phyloP scores from a whole-genome alignment of 495 filamentous ascomycete species.

The Massariosphaeria phaeospora region DNA sequence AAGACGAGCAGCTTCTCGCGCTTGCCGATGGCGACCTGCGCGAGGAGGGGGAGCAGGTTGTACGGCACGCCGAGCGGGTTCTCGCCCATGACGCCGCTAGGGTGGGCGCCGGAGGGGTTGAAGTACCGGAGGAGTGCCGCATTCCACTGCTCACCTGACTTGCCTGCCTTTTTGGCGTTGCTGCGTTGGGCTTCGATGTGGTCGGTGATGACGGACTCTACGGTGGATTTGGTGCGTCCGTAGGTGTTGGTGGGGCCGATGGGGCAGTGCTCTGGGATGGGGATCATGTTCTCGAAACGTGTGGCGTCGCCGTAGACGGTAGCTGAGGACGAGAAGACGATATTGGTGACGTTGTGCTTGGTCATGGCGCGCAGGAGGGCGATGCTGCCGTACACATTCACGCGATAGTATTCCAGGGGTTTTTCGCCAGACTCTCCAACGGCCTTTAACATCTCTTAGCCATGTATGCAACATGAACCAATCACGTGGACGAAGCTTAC shows the following conservation, averaged over 20 bases:
- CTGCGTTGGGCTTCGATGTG: conserved; percentile 81
- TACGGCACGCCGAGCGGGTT: conserved; percentile 94
- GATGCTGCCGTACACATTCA: conserved; percentile 93
- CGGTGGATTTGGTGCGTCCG: conserved; percentile 86
- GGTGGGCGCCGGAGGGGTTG: conserved; percentile 93
- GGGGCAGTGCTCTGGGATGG: conserved; percentile 94
- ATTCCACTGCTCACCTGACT: conserved; percentile 79
- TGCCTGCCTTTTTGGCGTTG: conserved; percentile 72
- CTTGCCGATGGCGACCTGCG: conserved; percentile 92
- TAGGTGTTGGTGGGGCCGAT: conserved; percentile 96
- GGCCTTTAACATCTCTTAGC: conserved; percentile 51
- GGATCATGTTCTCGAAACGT: conserved; percentile 94
- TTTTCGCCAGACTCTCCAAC: conserved; percentile 95
- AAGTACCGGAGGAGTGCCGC: conserved; percentile 92
- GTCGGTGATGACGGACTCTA: conserved; percentile 88
- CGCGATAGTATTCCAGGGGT: conserved; percentile 93
- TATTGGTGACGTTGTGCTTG: conserved; percentile 84
- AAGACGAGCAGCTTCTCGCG: conserved; percentile 92
- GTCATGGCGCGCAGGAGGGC: conserved; percentile 82
- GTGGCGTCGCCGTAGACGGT: conserved; percentile 99
- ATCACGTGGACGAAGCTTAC: conserved; percentile 44
- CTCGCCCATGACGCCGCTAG: conserved; percentile 96
- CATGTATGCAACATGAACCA: background rate
- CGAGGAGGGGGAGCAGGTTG: conserved; percentile 89
- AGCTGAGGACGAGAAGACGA: conserved; percentile 94